These are phyloP conservation scores for Westerdykella ornata DNA, from an alignment of 2,329 filamentous ascomycete genomes.

Conservation along the genomic window DNA sequence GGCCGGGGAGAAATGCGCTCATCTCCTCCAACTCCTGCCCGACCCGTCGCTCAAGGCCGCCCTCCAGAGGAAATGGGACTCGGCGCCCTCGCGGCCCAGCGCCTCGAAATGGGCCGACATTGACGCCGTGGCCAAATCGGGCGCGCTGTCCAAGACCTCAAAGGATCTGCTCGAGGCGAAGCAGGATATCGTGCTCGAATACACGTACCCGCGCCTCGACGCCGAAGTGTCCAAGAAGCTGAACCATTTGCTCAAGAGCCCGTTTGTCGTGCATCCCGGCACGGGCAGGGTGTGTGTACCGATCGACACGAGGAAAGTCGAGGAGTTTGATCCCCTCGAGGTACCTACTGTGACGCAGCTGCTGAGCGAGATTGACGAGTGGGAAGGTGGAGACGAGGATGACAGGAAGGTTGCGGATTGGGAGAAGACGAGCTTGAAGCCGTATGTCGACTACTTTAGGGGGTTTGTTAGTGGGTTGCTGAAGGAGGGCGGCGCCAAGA, in stretches of 20 bases:
- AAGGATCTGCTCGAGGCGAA: constrained; percentile 77
- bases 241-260: constrained; percentile 95
- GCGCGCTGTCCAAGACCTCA: constrained; percentile 65
- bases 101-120: constrained; percentile 91
- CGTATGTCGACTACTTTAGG: constrained; percentile 85
- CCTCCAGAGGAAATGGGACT: constrained; percentile 84
- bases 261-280: constrained; percentile 92
- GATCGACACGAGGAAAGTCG: constrained; percentile 67
- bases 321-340: constrained; percentile 75
- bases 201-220: constrained; percentile 95
- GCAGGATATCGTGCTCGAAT: constrained; percentile 92
- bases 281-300: constrained; percentile 94
- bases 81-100: constrained; percentile 68
- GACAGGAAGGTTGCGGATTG: constrained; percentile 65
- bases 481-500: constrained; percentile 55
- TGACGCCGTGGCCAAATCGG: constrained; percentile 72
- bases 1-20: constrained; percentile 63
- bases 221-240: constrained; percentile 96
- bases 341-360: constrained; percentile 87
- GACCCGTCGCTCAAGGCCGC: constrained; percentile 71
- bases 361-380: constrained; percentile 78
- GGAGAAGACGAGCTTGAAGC: constrained; percentile 94
- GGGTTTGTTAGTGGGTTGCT: constrained; percentile 71
- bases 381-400: constrained; percentile 49
- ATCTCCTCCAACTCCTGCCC: constrained; percentile 76